phyloP scores from a whole-genome alignment of 345 rosid species.

The Dovyalis caffra region DNA sequence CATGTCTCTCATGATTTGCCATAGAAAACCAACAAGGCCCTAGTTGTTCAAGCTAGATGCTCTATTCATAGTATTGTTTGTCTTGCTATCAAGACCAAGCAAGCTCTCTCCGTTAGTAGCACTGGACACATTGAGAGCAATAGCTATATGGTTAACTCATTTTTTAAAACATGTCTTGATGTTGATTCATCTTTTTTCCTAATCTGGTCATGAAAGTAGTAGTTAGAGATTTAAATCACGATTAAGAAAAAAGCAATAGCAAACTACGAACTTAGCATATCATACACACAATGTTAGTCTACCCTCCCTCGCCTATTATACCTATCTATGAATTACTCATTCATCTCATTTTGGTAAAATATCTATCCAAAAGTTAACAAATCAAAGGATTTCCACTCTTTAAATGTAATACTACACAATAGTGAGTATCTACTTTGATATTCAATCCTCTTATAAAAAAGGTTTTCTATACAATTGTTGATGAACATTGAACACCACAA shows the following conservation, averaged over 20 bases:
- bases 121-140: slow-evolving; percentile 77
- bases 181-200: slow-evolving; percentile 92
- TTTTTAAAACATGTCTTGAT: slow-evolving; percentile 79
- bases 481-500: not conserved
- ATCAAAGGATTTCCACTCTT: not conserved
- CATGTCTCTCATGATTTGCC: slow-evolving; percentile 88
- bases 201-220: slow-evolving; percentile 45
- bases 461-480: not conserved
- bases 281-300: not conserved
- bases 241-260: not conserved
- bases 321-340: not conserved
- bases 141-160: slow-evolving; percentile 79
- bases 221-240: not conserved
- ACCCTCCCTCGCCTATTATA: not conserved
- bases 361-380: not conserved
- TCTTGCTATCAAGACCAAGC: slow-evolving; percentile 75
- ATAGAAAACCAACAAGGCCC: slow-evolving; percentile 81
- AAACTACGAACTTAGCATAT: not conserved
- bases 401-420: not conserved
- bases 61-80: slow-evolving; percentile 55
- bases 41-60: slow-evolving; percentile 72
- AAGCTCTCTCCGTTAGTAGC: slow-evolving; percentile 76
- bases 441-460: not conserved
- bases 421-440: not conserved
- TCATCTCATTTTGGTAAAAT: not conserved